Evolutionary conservation across 495 filamentous ascomycete species (phyloP), one percentile per base, ranked within the genome.

Genomic region (Penicillium samsonianum): DNA sequence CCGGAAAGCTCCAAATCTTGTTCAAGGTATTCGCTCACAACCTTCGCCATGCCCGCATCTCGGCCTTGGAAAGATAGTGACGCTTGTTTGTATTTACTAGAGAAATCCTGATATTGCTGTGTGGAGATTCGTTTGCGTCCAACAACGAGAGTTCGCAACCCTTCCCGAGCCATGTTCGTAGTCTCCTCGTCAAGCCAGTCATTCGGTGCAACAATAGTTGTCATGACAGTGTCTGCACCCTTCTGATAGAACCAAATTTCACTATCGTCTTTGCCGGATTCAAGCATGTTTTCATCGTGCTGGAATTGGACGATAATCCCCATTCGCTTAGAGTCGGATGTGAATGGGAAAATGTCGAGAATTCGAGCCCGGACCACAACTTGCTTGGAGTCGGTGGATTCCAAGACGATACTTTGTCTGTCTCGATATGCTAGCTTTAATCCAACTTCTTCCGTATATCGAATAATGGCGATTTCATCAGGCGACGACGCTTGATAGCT

Each of bases 181-280:
- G 93, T 97, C 69, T 99, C 95, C 65, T 99, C 95, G 55, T 98
- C 95, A 3, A 99, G 83, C 95, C 95, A 99, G 77, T 98, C 94
- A 66, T 97, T 97, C 12, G 91, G 82, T 14, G 87, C 89, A 26
- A 99, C 95, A 59, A 99, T 98, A 12, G 88, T 81, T 16, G 85
- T 80, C 95, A 99, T 99, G 43, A 98, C 92, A 0, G 95, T 98
- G 68, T 99, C 95, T 7, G 95, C 95, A 25, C 95, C 95, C 70
- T 99, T 99, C 60, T 99, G 92, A 65, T 91, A 99, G 72, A 99
- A 99, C 91, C 94, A 98, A 22, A 97, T 92, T 64, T 97, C 92
- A 26, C 84, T 81, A 35, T 75, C 77, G 11, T 75, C 69, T 14
- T 78, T 75, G 31, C 33, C 33, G 1, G 59, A 52, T 6, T 68